A percentile compares a stretch with the other conserved stretches of the same genome.
Evolutionary conservation across 1,284 basidiomycete genomes (phyloP).

Genomic region (Sporisorium sorghi): DNA sequence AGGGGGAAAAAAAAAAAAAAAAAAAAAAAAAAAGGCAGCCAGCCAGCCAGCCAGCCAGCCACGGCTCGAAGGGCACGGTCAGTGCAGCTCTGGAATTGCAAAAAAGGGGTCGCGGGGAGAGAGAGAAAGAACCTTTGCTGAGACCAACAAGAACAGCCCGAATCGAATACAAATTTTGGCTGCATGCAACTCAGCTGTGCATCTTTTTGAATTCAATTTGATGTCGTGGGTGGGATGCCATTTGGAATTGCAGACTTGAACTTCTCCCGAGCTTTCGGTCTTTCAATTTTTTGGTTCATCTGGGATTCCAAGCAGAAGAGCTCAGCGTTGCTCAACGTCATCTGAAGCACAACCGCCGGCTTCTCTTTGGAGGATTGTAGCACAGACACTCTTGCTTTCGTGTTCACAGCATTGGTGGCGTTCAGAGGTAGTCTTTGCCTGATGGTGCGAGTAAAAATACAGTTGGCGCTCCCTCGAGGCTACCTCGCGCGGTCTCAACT

Average conservation of each 20-base stretch:
- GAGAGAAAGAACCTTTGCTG: neutral
- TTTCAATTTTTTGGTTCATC: slow-evolving; percentile 21
- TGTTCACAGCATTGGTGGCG: neutral
- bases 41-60: slow-evolving; percentile 1
- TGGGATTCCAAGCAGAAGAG: neutral
- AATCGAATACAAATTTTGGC: slow-evolving; percentile 1
- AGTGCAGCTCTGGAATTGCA: neutral
- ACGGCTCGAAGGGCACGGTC: neutral
- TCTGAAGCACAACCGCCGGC: no score
- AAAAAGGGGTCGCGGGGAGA: slow-evolving; percentile 4
- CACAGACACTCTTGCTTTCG: neutral
- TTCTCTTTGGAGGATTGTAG: neutral
- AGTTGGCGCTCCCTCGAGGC: neutral
- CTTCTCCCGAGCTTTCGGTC: slow-evolving; percentile 27
- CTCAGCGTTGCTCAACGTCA: neutral
- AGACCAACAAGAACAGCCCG: slow-evolving; percentile 2
- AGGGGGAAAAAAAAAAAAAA: no score
- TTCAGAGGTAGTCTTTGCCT: neutral
- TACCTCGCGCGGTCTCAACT: neutral
- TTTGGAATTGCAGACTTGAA: neutral
- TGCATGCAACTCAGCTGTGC: no score
- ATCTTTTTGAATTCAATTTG: slow-evolving; percentile 4
- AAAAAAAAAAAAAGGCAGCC: slow-evolving; percentile 8
- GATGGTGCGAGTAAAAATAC: slow-evolving; percentile 1
- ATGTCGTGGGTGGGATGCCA: neutral